Evolutionary conservation across 495 filamentous ascomycete genomes (phyloP).

Genomic region (Poronia punctata): DNA sequence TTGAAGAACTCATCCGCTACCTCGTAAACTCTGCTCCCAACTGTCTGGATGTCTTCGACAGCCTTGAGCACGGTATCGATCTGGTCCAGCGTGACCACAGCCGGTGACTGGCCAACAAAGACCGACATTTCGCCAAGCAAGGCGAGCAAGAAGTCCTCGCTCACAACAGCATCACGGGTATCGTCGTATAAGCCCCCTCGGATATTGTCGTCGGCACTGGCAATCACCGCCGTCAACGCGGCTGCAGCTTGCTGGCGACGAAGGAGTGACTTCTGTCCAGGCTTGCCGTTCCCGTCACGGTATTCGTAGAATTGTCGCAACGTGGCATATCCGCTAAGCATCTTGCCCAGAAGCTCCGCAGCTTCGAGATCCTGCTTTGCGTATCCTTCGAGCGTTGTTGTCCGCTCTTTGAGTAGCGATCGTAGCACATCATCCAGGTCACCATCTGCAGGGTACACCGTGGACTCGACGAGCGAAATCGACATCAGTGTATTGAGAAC

Average conservation of each 20-base stretch:
- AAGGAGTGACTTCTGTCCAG: slow-evolving; percentile 26
- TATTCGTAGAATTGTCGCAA: slow-evolving; percentile 82
- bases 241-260: slow-evolving; percentile 60
- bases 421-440: slow-evolving; percentile 65
- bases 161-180: slow-evolving; percentile 66
- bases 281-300: slow-evolving; percentile 54
- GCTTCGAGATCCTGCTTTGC: slow-evolving; percentile 65
- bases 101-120: slow-evolving; percentile 56
- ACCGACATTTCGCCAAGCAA: slow-evolving; percentile 76
- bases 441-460: slow-evolving; percentile 58
- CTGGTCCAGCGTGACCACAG: slow-evolving; percentile 53
- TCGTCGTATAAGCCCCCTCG: slow-evolving; percentile 81
- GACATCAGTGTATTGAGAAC: slow-evolving; percentile 82
- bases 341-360: slow-evolving; percentile 68
- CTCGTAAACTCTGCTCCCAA: slow-evolving; percentile 59
- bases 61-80: slow-evolving; percentile 71
- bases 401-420: slow-evolving; percentile 58
- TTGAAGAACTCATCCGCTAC: slow-evolving; percentile 67
- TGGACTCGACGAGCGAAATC: slow-evolving; percentile 74
- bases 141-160: slow-evolving; percentile 76
- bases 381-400: slow-evolving; percentile 55
- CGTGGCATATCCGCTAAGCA: slow-evolving; percentile 86
- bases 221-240: slow-evolving; percentile 69
- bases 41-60: slow-evolving; percentile 75
- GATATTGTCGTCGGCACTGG: slow-evolving; percentile 80